A percentile compares a stretch with the other conserved stretches of the same genome.
phyloP scores from a whole-genome alignment of 495 filamentous ascomycete species.

The Chaetomium tenue region DNA sequence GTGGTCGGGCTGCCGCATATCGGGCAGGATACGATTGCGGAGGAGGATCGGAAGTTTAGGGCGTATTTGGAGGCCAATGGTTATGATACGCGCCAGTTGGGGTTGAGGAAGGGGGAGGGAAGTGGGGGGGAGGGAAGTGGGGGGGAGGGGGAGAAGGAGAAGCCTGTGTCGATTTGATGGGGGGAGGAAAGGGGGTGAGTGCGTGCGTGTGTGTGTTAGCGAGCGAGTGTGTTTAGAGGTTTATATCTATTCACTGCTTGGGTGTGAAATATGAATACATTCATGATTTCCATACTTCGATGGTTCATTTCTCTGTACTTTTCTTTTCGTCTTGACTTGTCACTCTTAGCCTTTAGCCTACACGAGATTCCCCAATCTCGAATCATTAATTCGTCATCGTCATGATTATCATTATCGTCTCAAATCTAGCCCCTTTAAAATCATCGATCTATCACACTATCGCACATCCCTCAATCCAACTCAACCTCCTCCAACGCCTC shows the following conservation, averaged over 20 bases:
- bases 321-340: no score
- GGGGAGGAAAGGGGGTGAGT: neutral
- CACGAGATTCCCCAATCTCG: no score
- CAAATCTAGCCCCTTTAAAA: neutral
- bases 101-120: slow-evolving; percentile 45
- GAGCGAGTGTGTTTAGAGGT: neutral
- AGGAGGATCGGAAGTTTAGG: slow-evolving; percentile 70
- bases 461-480: slow-evolving; percentile 36
- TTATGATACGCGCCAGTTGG: slow-evolving; percentile 69
- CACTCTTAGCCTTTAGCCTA: no score
- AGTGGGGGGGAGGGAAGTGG: slow-evolving; percentile 4
- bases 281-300: no score
- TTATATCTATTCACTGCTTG: no score
- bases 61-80: slow-evolving; percentile 64
- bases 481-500: slow-evolving; percentile 48
- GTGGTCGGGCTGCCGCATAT: slow-evolving; percentile 62
- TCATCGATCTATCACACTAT: neutral
- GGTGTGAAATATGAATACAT: no score
- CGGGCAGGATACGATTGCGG: slow-evolving; percentile 69
- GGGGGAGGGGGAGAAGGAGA: neutral
- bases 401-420: no score
- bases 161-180: neutral
- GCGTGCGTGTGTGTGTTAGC: neutral
- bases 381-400: no score
- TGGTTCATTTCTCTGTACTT: no score